These are phyloP conservation scores for Tuber calosporum DNA, from an alignment of 495 filamentous ascomycete species.

Conservation along the genomic window DNA sequence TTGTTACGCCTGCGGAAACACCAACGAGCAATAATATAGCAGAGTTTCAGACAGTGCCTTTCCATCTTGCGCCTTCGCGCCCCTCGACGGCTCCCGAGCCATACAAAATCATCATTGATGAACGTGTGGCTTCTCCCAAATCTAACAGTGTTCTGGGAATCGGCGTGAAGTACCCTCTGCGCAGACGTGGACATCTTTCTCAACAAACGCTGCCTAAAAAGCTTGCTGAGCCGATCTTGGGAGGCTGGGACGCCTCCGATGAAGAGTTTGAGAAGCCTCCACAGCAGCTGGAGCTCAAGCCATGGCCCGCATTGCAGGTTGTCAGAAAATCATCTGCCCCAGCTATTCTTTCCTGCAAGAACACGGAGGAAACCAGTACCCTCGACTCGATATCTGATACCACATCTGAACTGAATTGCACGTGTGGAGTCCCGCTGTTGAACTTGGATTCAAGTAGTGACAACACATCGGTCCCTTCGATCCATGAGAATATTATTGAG, in stretches of 20 bases:
- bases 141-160: background rate
- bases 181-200: background rate
- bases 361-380: background rate
- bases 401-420: background rate
- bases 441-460: background rate
- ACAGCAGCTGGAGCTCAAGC: conserved; percentile 15
- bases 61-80: conserved; percentile 5
- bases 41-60: background rate
- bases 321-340: background rate
- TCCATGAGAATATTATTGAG: background rate
- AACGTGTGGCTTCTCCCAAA: conserved; percentile 1
- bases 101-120: conserved; percentile 1
- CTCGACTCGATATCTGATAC: conserved; percentile 2
- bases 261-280: conserved; percentile 3
- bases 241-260: conserved; percentile 27
- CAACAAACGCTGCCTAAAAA: background rate
- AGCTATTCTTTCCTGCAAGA: background rate
- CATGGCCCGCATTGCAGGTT: conserved; percentile 11
- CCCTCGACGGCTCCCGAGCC: conserved; percentile 9
- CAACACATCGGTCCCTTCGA: conserved; percentile 2
- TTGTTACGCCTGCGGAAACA: background rate
- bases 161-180: background rate
- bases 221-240: conserved; percentile 19
- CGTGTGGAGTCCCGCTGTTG: background rate
- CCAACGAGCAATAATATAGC: conserved; percentile 6